Evolutionary conservation across 768 basidiomycete species (phyloP), one percentile per base, ranked within the genome.

Genomic region (Hericium rajendrae): DNA sequence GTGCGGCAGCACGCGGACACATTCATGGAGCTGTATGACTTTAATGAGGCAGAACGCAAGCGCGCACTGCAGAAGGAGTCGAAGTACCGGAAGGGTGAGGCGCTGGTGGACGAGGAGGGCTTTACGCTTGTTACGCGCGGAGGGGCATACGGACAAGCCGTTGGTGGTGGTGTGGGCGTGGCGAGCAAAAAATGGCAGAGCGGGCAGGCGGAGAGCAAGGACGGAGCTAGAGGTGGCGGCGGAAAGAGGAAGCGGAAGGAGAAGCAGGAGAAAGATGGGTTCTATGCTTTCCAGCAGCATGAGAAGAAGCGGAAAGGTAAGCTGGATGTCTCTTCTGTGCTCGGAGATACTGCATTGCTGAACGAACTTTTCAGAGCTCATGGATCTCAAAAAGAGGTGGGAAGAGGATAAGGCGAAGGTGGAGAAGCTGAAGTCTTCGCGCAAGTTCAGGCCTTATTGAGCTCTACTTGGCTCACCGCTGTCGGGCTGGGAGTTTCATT

Each of bases 41-140:
- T 84, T 67, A 78, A 86, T 57, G 72, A 80, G 41, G 79, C 81
- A 28, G 82, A 81, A 69, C 72, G 72, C 60, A 83, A 77, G 67
- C 57, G 57, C 0, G 48, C 54, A 4, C 53, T 61, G 49, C 57
- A 58, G 53, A 81, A 80, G 61, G 77, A 79, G 66, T 80, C 82
- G 22, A 77, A 81, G 66, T 90, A 88, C 66, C 78, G 74, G 62
- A 90, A 91, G 67, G 90, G 91, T 20, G 91, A 92, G 65, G 91
- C 88, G 6, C 77, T 95, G 56, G 88, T 95, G 46, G 94, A 97
- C 68, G 92, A 89, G 59, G 94, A 97, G 60, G 94, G 94, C 2
- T 97, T 95, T 69, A 95, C 92, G 11, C 80, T 97, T 12, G 94
- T 97, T 38, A 89, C 86, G n/a, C 79, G 94, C 39, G 91, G 92